phyloP scores from a whole-genome alignment of 2,329 filamentous ascomycete species.

The Aspergillus amoenus region DNA sequence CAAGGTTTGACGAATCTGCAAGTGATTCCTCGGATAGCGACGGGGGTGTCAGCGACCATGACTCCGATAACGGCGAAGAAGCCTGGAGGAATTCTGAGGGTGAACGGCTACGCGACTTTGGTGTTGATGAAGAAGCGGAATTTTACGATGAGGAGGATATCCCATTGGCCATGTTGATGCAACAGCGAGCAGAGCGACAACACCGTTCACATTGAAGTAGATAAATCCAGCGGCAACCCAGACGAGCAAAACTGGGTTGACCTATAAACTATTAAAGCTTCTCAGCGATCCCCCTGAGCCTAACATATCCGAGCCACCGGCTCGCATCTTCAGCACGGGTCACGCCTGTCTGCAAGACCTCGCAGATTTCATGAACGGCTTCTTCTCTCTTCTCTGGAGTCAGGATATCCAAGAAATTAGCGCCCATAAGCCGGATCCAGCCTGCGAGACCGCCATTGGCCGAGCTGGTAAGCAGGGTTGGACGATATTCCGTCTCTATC shows the following conservation, averaged over 20 bases:
- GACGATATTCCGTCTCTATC: constrained; percentile 64
- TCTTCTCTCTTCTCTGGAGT: constrained; percentile 50
- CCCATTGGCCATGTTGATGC: constrained; percentile 56
- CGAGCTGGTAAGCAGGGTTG: constrained; percentile 51
- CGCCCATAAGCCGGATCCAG: constrained; percentile 66
- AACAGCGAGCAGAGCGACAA: constrained; percentile 29
- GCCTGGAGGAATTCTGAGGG: constrained; percentile 64
- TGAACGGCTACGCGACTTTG: constrained; percentile 62
- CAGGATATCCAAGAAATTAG: constrained; percentile 57
- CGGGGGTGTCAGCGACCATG: constrained; percentile 20
- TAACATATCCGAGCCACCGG: constrained; percentile 49
- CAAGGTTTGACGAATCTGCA: constrained; percentile 29
- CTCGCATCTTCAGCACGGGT: constrained; percentile 58
- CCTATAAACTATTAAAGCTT: constrained; percentile 21
- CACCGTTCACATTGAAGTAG: background rate
- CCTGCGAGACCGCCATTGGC: constrained; percentile 59
- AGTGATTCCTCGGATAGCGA: constrained; percentile 17
- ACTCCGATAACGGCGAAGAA: constrained; percentile 53
- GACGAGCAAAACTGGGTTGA: background rate
- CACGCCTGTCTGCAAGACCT: constrained; percentile 57
- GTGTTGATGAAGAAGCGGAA: constrained; percentile 63
- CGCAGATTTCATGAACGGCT: constrained; percentile 55
- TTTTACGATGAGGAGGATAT: constrained; percentile 65
- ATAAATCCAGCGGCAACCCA: background rate
- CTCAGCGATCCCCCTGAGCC: constrained; percentile 43